Percentiles rank a stretch among this genome's conserved stretches.
Evolutionary conservation across 176 grass and related monocot species (phyloP).

Genomic region (Oryza glumipatula): DNA sequence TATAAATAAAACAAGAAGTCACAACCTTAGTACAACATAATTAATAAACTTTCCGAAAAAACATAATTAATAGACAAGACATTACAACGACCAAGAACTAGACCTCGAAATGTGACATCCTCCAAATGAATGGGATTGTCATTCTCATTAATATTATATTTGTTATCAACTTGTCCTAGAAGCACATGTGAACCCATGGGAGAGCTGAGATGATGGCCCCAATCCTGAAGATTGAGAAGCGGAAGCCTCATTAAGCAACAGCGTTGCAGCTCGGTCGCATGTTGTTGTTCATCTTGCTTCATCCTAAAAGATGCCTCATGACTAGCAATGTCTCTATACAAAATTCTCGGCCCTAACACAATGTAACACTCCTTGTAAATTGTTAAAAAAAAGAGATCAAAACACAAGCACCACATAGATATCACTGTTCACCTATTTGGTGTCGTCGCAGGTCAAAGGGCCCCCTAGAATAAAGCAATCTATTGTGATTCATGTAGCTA

Average conservation of each 20-base stretch:
- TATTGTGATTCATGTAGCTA: slow-evolving; percentile 56
- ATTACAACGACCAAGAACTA: not conserved
- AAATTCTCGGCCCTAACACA: slow-evolving; percentile 57
- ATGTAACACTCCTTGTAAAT: not conserved
- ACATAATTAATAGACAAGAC: no score
- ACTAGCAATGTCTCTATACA: slow-evolving; percentile 43
- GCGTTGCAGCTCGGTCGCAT: slow-evolving; percentile 58
- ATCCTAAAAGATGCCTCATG: slow-evolving; percentile 70
- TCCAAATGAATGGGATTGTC: slow-evolving; percentile 33
- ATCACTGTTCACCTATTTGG: slow-evolving; percentile 59
- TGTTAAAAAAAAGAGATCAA: not conserved
- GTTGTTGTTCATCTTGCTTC: slow-evolving; percentile 74
- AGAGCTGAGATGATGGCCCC: slow-evolving; percentile 38
- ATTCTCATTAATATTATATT: slow-evolving; percentile 32
- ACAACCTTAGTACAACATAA: not conserved
- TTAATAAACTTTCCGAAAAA: no score
- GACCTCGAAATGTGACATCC: slow-evolving; percentile 54
- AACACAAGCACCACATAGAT: not conserved
- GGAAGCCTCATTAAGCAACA: slow-evolving; percentile 69
- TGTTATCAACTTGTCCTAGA: slow-evolving; percentile 33
- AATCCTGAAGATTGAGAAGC: slow-evolving; percentile 57
- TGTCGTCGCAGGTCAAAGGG: slow-evolving; percentile 63
- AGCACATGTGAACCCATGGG: slow-evolving; percentile 8
- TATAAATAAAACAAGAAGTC: slow-evolving; percentile 35
- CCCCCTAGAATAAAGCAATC: slow-evolving; percentile 60